Percentiles rank a stretch among this genome's conserved stretches.
Conservation (phyloP, 805 yeast species). For the Saccharomycopsis oosterbeekiorum region DNA sequence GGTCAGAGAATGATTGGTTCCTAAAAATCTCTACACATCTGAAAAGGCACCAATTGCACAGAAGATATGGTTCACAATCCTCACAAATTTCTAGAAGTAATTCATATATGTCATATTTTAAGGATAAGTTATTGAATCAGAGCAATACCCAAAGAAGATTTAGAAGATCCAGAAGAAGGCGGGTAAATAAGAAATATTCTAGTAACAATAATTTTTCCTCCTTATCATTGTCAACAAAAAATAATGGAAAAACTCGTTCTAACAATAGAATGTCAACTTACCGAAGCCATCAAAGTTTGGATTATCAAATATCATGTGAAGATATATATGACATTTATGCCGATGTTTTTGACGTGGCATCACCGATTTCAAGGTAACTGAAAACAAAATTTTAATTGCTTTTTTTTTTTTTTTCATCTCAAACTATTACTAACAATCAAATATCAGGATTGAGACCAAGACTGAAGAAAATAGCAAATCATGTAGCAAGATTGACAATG, state of each 20-base stretch:
- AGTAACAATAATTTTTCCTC: neutral
- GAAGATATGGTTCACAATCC: neutral
- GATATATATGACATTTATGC: neutral
- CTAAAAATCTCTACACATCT: neutral
- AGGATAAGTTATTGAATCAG: neutral
- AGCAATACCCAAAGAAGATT: neutral
- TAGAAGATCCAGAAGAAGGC: neutral
- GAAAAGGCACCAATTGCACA: neutral
- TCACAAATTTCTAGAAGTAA: neutral
- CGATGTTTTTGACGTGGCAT: neutral
- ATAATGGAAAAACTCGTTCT: neutral
- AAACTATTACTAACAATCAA: neutral
- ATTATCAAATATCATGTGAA: neutral
- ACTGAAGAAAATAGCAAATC: neutral
- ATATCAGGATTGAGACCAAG: neutral
- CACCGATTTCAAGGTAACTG: neutral
- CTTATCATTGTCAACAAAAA: neutral
- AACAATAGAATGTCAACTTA: neutral
- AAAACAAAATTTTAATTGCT: neutral
- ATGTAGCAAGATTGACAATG: neutral
- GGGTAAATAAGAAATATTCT: neutral
- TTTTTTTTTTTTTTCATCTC: neutral
- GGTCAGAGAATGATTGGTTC: neutral
- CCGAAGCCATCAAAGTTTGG: neutral
- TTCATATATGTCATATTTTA: neutral